Conservation (phyloP, 257 asterid genomes). For the Fraxinus pennsylvanica region DNA sequence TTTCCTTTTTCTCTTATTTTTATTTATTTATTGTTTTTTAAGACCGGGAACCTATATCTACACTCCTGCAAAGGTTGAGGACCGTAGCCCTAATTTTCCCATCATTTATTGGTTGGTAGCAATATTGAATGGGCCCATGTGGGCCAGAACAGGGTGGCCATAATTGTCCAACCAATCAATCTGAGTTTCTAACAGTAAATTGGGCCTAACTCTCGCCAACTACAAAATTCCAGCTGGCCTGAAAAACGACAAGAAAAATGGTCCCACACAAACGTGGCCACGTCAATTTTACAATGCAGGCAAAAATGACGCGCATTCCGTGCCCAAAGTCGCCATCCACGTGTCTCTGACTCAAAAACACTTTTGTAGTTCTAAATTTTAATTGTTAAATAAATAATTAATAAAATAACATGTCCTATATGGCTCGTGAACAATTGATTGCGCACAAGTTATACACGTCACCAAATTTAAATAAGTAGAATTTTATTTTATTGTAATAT, state of each 20-base stretch:
- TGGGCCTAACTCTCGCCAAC: not conserved
- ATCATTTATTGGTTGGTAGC: not conserved
- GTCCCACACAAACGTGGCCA: constrained; percentile 1
- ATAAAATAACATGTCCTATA: not conserved
- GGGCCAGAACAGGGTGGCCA: not conserved
- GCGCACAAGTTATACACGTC: too few relatives aligned
- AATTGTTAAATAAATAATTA: too few relatives aligned
- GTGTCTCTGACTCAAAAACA: not conserved
- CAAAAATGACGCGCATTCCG: not conserved
- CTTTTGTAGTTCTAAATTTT: not conserved
- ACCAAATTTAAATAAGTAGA: too few relatives aligned
- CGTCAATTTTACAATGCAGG: not conserved
- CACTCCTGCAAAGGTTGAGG: too few relatives aligned
- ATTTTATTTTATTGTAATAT: too few relatives aligned
- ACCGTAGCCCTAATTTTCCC: too few relatives aligned
- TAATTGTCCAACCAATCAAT: not conserved
- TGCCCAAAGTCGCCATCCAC: not conserved
- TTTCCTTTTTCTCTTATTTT: too few relatives aligned
- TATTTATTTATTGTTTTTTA: too few relatives aligned
- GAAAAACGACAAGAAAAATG: not conserved
- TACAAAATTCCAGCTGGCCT: not conserved
- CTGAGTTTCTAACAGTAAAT: not conserved
- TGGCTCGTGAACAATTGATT: not conserved
- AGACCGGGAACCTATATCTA: too few relatives aligned
- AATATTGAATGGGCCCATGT: constrained; percentile 29